Evolutionary conservation across 352 stramenopile genomes (phyloP).

Genomic region (Peronospora belbahrii): DNA sequence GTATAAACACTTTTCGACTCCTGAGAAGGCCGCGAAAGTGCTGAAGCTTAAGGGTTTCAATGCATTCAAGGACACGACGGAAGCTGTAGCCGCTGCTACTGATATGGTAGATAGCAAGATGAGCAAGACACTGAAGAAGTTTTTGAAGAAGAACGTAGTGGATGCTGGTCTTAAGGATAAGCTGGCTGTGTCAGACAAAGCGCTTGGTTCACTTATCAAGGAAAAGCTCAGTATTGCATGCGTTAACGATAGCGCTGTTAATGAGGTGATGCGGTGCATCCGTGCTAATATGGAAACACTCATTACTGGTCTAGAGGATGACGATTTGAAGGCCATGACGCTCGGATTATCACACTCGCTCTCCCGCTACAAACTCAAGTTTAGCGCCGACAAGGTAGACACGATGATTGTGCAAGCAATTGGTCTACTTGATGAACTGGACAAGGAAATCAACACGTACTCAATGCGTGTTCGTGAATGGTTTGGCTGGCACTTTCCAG

Average conservation of each 20-base stretch:
- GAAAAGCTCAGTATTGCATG: conserved; percentile 94
- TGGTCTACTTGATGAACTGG: conserved; percentile 98
- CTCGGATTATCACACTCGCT: conserved; percentile 98
- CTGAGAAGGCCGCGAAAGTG: conserved; percentile 87
- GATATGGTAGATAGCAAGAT: conserved; percentile 97
- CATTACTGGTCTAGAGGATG: conserved; percentile 87
- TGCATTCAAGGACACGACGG: conserved; percentile 98
- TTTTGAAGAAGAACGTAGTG: conserved; percentile 99
- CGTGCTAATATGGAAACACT: conserved; percentile 93
- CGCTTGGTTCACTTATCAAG: conserved; percentile 94
- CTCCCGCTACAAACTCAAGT: conserved; percentile 99
- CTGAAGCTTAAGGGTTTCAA: conserved; percentile 97
- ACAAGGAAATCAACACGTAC: conserved; percentile 99
- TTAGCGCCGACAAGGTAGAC: conserved; percentile 99
- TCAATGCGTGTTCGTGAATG: conserved; percentile 99
- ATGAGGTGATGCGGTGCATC: conserved; percentile 96
- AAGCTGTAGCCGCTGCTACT: conserved; percentile 94
- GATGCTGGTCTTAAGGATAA: conserved; percentile 90
- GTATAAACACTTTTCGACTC: conserved; percentile 87
- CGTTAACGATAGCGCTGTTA: conserved; percentile 88
- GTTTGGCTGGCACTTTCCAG: conserved; percentile 96
- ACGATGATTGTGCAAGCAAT: conserved; percentile 99
- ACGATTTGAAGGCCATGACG: conserved; percentile 94
- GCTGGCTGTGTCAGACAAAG: conserved; percentile 96
- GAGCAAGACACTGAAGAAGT: conserved; percentile 96